Evolutionary conservation across 163 green algal genomes (phyloP), one percentile per base, ranked within the genome.

Genomic region (Prototheca cutis): DNA sequence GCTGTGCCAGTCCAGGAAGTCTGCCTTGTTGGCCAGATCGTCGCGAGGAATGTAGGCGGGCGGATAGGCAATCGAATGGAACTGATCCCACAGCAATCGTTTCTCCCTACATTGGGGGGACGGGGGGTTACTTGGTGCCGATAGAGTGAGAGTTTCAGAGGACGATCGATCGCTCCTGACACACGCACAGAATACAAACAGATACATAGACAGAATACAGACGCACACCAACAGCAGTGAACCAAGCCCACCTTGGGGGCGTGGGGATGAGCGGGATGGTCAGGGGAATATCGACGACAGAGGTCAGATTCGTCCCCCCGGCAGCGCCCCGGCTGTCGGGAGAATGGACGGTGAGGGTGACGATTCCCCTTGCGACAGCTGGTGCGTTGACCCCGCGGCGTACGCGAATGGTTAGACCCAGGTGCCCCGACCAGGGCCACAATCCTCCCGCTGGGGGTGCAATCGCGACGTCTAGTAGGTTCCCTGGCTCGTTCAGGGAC

Each of bases 401-500:
- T 19, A 8, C 95, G 68, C 74, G 86, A 25, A 70, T 53, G 55
- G 51, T 95, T 2, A 98, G 53, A 2, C 76, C 88, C 48, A 99
- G 75, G 75, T 85, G 91, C 27, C 93, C 92, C 2, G 84, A 94
- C 91, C 90, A 99, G 30, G 93, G 93, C 93, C 93, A 99, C 36
- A 99, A 63, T 45, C 80, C 58, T n/a, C n/a, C n/a, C n/a, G n/a
- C n/a, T n/a, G n/a, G n/a, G n/a, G n/a, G n/a, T n/a, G n/a, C n/a
- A n/a, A n/a, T n/a, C n/a, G n/a, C n/a, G n/a, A n/a, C n/a, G n/a
- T n/a, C n/a, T n/a, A n/a, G n/a, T n/a, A n/a, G n/a, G n/a, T n/a
- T 82, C 90, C 8, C 62, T 73, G 5, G 76, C 77, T 59, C 91
- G 70, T 3, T 33, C 53, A 0, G 80, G 57, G 15, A 58, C 71